These are phyloP conservation scores for Saccharomyces hybrid DNA, from an alignment of 1,139 yeast species.

Conservation along the genomic window DNA sequence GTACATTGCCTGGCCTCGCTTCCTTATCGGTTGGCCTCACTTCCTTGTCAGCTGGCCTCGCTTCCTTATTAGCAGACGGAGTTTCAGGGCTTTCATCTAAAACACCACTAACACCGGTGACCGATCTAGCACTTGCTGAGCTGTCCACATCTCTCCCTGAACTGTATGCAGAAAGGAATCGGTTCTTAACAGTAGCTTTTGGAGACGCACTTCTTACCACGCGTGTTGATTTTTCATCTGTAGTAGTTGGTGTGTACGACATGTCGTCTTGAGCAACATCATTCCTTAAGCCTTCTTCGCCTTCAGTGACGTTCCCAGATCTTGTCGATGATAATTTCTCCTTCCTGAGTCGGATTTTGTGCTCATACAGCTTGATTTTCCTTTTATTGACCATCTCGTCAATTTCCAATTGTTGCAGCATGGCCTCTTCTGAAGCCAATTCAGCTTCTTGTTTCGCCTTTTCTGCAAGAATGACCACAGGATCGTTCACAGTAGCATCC, in stretches of 20 bases:
- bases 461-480: constrained; percentile 11
- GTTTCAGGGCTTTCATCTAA: constrained; percentile 1
- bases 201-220: constrained; percentile 3
- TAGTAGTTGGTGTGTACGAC: not conserved
- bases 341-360: constrained; percentile 11
- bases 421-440: constrained; percentile 19
- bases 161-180: not conserved
- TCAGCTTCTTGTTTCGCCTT: constrained; percentile 18
- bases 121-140: constrained; percentile 12
- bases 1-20: not conserved
- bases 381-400: constrained; percentile 18
- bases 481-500: constrained; percentile 11
- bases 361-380: constrained; percentile 14
- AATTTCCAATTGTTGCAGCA: constrained; percentile 16
- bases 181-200: not conserved
- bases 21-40: not conserved
- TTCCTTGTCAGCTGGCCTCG: not conserved
- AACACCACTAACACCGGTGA: constrained; percentile 14
- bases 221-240: not conserved
- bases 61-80: not conserved
- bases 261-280: not conserved
- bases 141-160: constrained; percentile 5
- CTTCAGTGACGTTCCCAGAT: constrained; percentile 10
- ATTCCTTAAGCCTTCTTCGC: constrained; percentile 8
- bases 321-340: constrained; percentile 12